Conservation (phyloP, 179 eudicot species). For the Heliamphora pulchella region DNA sequence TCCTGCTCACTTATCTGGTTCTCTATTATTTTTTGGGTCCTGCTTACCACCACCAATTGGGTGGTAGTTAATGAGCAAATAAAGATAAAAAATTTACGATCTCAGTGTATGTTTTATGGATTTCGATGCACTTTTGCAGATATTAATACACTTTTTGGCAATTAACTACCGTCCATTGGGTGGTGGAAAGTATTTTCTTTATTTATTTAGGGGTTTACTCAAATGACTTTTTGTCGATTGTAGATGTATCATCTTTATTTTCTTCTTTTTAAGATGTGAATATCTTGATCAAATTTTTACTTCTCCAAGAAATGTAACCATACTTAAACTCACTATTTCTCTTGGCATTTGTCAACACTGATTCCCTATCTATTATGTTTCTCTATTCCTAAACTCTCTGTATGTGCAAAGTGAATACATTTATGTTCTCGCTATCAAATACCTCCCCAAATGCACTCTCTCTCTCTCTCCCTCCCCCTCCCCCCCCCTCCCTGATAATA, state of each 20-base stretch:
- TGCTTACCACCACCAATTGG: no score
- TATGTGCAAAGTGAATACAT: not conserved
- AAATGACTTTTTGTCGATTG: not conserved
- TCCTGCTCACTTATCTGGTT: not conserved
- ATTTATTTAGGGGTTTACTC: not conserved
- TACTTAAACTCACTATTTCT: not conserved
- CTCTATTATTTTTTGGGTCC: not conserved
- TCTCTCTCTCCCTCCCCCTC: no score
- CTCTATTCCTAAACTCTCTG: not conserved
- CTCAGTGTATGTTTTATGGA: no score
- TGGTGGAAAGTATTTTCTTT: no score
- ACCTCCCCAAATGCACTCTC: no score
- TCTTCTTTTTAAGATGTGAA: not conserved
- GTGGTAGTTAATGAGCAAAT: no score
- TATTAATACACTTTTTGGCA: no score
- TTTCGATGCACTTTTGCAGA: no score
- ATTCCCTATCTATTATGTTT: not conserved
- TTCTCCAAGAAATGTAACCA: not conserved
- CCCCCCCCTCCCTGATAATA: no score
- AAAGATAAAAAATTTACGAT: no score
- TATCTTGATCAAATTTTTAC: not conserved
- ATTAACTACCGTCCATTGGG: no score
- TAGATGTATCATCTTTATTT: not conserved
- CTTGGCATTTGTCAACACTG: not conserved
- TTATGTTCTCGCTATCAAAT: not conserved